Evolutionary conservation across 2,329 filamentous ascomycete genomes (phyloP).

Genomic region (Berkeleyomyces basicola): DNA sequence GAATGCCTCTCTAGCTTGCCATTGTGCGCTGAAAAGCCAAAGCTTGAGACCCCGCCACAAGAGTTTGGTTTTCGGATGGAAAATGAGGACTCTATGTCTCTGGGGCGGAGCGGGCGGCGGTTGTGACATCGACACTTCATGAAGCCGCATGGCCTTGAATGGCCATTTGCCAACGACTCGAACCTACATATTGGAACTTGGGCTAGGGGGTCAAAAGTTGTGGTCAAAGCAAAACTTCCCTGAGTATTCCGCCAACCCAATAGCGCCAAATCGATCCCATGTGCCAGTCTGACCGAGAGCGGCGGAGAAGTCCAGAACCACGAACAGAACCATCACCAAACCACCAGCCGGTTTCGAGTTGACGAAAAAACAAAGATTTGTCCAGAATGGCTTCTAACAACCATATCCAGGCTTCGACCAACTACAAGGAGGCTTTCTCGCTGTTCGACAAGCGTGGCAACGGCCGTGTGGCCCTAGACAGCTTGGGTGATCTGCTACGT

Average conservation of each 20-base stretch:
- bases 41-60: neutral
- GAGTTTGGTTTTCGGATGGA: neutral
- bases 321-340: neutral
- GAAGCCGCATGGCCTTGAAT: too few species aligned
- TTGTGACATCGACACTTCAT: too few species aligned
- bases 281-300: neutral
- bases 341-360: neutral
- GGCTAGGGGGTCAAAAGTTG: neutral
- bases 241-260: neutral
- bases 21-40: neutral
- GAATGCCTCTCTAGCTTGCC: neutral
- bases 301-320: neutral
- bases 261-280: neutral
- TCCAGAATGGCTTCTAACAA: slow-evolving; percentile 27
- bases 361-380: neutral
- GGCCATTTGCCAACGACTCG: too few species aligned
- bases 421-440: slow-evolving; percentile 99
- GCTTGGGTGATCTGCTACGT: slow-evolving; percentile 81
- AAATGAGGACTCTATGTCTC: neutral
- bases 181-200: neutral
- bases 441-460: slow-evolving; percentile 99
- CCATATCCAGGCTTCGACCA: slow-evolving; percentile 58
- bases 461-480: slow-evolving; percentile 73
- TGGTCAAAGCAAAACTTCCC: neutral
- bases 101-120: neutral